Evolutionary conservation across 1,284 basidiomycete genomes (phyloP).

Genomic region (Puccinia hordei): DNA sequence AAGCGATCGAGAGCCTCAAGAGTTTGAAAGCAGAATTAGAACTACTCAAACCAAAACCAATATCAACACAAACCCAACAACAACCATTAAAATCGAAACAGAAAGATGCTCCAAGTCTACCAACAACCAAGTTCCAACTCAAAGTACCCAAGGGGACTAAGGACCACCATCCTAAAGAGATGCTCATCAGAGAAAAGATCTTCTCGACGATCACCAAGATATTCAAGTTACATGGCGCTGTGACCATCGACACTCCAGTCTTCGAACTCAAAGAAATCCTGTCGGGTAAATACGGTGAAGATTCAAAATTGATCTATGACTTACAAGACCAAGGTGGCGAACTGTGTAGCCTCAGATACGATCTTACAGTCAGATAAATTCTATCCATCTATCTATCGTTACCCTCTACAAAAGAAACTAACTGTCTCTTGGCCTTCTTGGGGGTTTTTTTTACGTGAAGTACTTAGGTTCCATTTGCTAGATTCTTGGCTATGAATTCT

Average conservation of each 20-base stretch:
- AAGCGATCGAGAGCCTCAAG: conserved; percentile 29
- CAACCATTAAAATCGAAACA: background rate
- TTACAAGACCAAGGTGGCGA: conserved; percentile 98
- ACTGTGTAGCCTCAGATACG: conserved; percentile 89
- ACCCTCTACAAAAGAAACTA: background rate
- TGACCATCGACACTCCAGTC: conserved; percentile 65
- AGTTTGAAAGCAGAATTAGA: conserved; percentile 22
- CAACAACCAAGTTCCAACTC: conserved; percentile 30
- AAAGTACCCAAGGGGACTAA: conserved; percentile 74
- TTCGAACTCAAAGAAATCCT: conserved; percentile 59
- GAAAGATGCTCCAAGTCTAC: background rate
- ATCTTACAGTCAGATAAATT: conserved; percentile 73
- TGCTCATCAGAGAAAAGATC: conserved; percentile 86
- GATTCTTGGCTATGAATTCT: conserved; percentile 92
- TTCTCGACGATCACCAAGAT: conserved; percentile 83
- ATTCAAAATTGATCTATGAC: conserved; percentile 97
- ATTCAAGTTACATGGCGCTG: conserved; percentile 86
- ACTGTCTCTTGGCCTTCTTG: background rate
- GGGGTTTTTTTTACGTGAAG: background rate
- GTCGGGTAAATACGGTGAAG: conserved; percentile 66
- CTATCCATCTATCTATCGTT: background rate
- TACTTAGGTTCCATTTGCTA: conserved; percentile 77
- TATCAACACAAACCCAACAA: background rate
- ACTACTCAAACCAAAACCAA: conserved; percentile 4
- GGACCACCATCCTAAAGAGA: conserved; percentile 92